Evolutionary conservation across 1,284 basidiomycete species (phyloP).

Genomic region (Thelephora terrestris): DNA sequence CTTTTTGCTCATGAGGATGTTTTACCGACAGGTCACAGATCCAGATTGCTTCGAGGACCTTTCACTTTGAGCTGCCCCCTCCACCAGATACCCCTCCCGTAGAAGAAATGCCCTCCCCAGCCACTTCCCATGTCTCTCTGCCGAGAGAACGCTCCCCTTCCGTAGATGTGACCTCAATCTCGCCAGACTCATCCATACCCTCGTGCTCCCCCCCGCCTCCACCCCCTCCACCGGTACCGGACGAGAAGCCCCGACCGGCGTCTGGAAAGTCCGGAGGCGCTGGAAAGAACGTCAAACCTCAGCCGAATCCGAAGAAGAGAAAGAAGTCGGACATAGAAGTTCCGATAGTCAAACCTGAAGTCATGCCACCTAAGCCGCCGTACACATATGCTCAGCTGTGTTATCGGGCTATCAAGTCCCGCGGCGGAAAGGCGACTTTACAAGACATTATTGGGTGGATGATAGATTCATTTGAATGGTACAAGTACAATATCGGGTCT

Average conservation of each 20-base stretch:
- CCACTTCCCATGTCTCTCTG: constrained; percentile 53
- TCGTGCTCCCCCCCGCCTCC: constrained; percentile 57
- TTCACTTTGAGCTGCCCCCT: constrained; percentile 90
- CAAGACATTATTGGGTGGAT: constrained; percentile 93
- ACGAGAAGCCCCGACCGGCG: not conserved
- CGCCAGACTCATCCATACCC: constrained; percentile 69
- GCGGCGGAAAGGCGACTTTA: constrained; percentile 79
- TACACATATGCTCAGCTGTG: constrained; percentile 74
- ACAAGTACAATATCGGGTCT: constrained; percentile 66
- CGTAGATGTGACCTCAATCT: constrained; percentile 70
- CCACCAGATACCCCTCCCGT: constrained; percentile 42
- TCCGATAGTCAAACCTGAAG: constrained; percentile 41
- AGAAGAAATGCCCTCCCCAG: constrained; percentile 68
- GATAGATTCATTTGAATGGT: constrained; percentile 81
- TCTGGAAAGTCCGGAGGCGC: not conserved
- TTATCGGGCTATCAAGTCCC: constrained; percentile 66
- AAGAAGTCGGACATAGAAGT: constrained; percentile 46
- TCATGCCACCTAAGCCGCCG: constrained; percentile 71
- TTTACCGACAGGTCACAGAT: constrained; percentile 74
- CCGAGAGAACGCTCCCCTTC: constrained; percentile 54
- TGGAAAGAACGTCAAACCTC: constrained; percentile 8
- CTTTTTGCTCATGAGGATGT: constrained; percentile 5
- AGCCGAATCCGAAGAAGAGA: constrained; percentile 49
- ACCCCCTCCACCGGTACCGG: constrained; percentile 20
- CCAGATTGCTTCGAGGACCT: constrained; percentile 96